Evolutionary conservation across 495 filamentous ascomycete species (phyloP), one percentile per base, ranked within the genome.

Genomic region (Xylaria nigripes): DNA sequence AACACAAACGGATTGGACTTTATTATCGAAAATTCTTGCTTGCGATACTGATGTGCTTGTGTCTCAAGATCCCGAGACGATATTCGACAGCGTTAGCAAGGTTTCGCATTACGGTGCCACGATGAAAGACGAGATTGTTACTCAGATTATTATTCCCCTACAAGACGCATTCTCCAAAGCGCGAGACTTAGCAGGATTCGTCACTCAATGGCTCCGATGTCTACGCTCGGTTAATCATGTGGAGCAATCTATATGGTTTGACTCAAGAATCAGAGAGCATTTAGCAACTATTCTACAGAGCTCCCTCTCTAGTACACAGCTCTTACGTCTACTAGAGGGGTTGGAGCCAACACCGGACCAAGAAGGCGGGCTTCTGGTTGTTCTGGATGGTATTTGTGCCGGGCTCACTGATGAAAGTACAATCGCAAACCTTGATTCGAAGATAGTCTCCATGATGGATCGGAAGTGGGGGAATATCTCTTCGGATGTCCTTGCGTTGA

Each of bases 41-140:
- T 76, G 86, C 18, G 85, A 88, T 53, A 74, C 81, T 2, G 84
- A 89, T 61, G 77, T 86, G 10, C 89, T 67, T 88, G 13, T 58
- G 73, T 58, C 34, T 38, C 25, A 55, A 45, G 46, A 49, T n/a
- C 21, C 24, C 23, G 53, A 9, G 34, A 40, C 43, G 2, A 13
- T 59, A 24, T 63, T 63, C 40, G 45, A 54, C 18, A 61, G 45
- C 24, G 50, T 66, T n/a, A 58, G 36, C 49, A 56, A 25, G 54
- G 50, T 48, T 29, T 63, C 50, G 48, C 55, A 16, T 25, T 32
- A 47, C 23, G 60, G 56, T 56, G 36, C 53, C 10, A 44, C 45
- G 19, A 61, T 30, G 29, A 65, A 30, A 38, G 54, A 64, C 34
- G 62, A 61, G 2, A 53, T 65, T 34, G 56, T 70, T 32, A 59